Conservation (phyloP, 352 stramenopile genomes). For the Globisporangium paroecandrum region DNA sequence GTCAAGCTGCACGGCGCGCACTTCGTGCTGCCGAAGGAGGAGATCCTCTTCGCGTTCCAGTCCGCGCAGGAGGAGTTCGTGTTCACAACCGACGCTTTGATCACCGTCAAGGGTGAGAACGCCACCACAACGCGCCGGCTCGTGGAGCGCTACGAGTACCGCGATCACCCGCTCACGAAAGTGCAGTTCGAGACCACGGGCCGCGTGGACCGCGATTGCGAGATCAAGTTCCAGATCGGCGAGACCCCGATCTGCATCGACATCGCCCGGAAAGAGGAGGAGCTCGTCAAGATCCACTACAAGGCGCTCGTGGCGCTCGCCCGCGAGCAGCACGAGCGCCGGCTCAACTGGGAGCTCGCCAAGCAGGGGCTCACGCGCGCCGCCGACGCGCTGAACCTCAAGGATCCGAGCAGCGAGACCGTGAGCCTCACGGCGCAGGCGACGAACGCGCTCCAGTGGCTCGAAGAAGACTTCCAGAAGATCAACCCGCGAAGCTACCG, state of each 20-base stretch:
- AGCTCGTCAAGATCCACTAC: slow-evolving; percentile 45
- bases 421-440: slow-evolving; percentile 27
- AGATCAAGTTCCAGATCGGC: slow-evolving; percentile 62
- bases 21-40: slow-evolving; percentile 53
- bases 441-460: slow-evolving; percentile 22
- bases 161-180: slow-evolving; percentile 26
- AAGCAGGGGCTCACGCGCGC: slow-evolving; percentile 27
- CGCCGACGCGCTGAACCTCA: slow-evolving; percentile 35
- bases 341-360: slow-evolving; percentile 33
- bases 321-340: slow-evolving; percentile 37
- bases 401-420: slow-evolving; percentile 11
- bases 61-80: slow-evolving; percentile 59
- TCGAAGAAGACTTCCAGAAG: slow-evolving; percentile 29
- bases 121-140: slow-evolving; percentile 52
- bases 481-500: slow-evolving; percentile 37
- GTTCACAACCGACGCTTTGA: slow-evolving; percentile 62
- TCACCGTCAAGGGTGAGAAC: slow-evolving; percentile 33
- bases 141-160: slow-evolving; percentile 39
- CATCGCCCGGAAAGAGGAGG: slow-evolving; percentile 48
- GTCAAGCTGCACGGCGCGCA: slow-evolving; percentile 33
- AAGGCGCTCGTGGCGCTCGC: slow-evolving; percentile 41
- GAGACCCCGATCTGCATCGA: slow-evolving; percentile 40
- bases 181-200: slow-evolving; percentile 57
- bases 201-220: slow-evolving; percentile 53
- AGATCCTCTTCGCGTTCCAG: slow-evolving; percentile 49